These are phyloP conservation scores for Aspergillus fructus DNA, from an alignment of 2,329 filamentous ascomycete species.

Conservation along the genomic window DNA sequence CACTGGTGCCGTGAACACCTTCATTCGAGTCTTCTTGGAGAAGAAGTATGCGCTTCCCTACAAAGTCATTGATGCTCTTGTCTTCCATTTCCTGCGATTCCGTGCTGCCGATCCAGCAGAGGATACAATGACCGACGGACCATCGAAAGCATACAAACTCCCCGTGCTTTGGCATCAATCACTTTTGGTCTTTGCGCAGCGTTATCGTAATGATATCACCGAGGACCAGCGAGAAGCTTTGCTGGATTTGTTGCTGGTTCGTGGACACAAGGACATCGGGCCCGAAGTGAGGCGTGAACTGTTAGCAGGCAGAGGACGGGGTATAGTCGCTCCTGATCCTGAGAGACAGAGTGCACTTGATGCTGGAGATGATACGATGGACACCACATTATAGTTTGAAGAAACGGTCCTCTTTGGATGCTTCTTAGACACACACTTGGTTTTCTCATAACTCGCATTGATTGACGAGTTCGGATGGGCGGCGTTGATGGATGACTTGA, in stretches of 20 bases:
- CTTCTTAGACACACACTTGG: background rate
- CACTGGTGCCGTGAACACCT: conserved; percentile 89
- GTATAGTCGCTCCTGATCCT: conserved; percentile 56
- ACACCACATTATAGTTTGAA: conserved; percentile 54
- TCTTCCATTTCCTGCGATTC: conserved; percentile 96
- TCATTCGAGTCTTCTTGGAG: conserved; percentile 88
- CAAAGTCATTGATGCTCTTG: conserved; percentile 89
- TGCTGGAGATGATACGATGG: conserved; percentile 88
- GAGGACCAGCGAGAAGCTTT: conserved; percentile 92
- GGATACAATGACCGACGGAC: conserved; percentile 51
- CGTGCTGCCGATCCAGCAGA: conserved; percentile 61
- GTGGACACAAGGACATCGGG: conserved; percentile 84
- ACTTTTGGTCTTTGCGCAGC: conserved; percentile 84
- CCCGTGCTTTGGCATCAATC: conserved; percentile 97
- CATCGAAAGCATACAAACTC: conserved; percentile 62
- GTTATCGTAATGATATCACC: conserved; percentile 94
- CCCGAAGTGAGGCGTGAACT: conserved; percentile 89
- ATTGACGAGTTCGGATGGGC: conserved; percentile 6
- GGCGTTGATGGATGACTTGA: conserved; percentile 12
- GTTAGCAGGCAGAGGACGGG: conserved; percentile 81
- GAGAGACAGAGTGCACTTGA: conserved; percentile 59
- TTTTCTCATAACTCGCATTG: background rate
- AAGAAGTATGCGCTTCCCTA: conserved; percentile 97
- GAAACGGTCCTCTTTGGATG: background rate
- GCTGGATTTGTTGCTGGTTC: conserved; percentile 77